Conservation (phyloP, 129 eudicot genomes). For the Saposhnikovia divaricata region DNA sequence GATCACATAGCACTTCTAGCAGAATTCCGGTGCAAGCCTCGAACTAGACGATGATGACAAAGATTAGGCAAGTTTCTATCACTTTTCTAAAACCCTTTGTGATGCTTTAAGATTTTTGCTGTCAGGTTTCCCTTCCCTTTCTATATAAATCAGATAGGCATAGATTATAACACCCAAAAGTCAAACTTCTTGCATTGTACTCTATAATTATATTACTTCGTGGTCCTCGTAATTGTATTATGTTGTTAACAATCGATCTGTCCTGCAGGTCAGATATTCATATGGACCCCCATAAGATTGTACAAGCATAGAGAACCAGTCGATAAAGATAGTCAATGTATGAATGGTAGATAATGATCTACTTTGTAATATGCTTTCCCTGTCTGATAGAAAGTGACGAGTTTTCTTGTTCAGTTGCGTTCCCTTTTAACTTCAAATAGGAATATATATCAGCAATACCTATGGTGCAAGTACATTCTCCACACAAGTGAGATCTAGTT, state of each 20-base stretch:
- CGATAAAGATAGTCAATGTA: constrained; percentile 30
- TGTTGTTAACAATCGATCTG: neutral
- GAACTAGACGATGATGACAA: constrained; percentile 37
- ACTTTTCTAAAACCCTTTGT: neutral
- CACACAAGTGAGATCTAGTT: neutral
- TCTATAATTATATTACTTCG: neutral
- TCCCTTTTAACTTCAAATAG: constrained; percentile 20
- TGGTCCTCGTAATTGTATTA: neutral
- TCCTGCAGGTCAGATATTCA: constrained; percentile 32
- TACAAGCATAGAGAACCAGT: constrained; percentile 16
- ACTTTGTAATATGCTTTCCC: constrained; percentile 54
- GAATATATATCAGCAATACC: constrained; percentile 31
- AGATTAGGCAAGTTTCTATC: constrained; percentile 17
- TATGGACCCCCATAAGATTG: constrained; percentile 26
- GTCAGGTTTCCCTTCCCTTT: neutral
- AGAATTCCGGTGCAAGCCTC: constrained; percentile 57
- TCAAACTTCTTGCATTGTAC: neutral
- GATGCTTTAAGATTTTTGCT: neutral
- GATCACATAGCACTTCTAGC: constrained; percentile 63
- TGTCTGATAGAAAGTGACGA: constrained; percentile 28
- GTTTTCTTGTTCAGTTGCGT: constrained; percentile 19
- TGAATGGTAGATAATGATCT: constrained; percentile 46
- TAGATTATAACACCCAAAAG: neutral
- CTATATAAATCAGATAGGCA: neutral
- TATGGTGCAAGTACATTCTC: constrained; percentile 10